Conservation (phyloP, 1,284 basidiomycete species). For the Somion occarium region DNA sequence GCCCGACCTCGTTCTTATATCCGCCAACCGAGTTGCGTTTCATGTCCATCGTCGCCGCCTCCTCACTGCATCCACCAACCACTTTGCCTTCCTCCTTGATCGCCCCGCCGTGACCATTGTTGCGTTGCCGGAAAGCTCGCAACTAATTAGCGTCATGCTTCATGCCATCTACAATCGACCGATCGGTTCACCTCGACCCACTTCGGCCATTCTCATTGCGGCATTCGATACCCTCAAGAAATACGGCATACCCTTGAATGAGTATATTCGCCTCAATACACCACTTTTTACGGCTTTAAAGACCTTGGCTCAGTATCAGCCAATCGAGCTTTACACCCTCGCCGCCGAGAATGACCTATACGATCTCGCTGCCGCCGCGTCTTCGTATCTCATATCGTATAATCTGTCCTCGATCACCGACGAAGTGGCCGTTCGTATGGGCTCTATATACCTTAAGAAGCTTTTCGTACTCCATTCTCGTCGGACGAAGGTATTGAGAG, state of each 20-base stretch:
- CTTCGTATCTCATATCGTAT: constrained; percentile 19
- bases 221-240: background rate
- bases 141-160: background rate
- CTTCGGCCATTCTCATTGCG: background rate
- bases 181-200: background rate
- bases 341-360: constrained; percentile 21
- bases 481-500: constrained; percentile 7
- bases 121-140: background rate
- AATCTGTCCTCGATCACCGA: constrained; percentile 20
- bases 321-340: background rate
- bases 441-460: constrained; percentile 22
- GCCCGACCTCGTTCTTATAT: background rate
- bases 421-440: constrained; percentile 20
- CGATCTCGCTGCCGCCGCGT: constrained; percentile 21
- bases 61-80: background rate
- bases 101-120: background rate
- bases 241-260: background rate
- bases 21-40: background rate
- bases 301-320: too few species aligned
- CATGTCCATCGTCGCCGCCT: background rate
- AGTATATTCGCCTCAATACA: background rate
- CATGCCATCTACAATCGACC: background rate
- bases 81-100: background rate
- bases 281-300: background rate
- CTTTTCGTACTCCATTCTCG: constrained; percentile 26